Evolutionary conservation across 2,329 filamentous ascomycete species (phyloP), one percentile per base, ranked within the genome.

Genomic region (Colletotrichum tanaceti): DNA sequence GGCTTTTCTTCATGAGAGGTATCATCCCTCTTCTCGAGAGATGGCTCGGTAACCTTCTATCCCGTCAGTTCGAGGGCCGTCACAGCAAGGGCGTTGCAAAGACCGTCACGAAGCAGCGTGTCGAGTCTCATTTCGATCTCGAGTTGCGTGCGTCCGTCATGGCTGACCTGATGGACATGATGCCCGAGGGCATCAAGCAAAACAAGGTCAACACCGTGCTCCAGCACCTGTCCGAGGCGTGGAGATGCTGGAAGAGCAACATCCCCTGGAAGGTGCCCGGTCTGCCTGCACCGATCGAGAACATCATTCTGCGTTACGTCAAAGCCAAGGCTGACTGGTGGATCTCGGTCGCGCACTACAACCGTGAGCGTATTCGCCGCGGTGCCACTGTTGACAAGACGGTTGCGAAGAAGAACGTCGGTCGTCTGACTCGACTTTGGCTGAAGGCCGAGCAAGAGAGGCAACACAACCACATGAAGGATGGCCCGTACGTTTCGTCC

Each of bases 261-360:
- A 99, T 99, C 73, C 96, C 96, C 0, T 99, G 96, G 96, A 99
- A 99, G 83, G 96, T 99, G 3, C 96, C 96, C 59, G 97, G 96
- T 44, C 82, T 99, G 70, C 96, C 96, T 47, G 97, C 97, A 16
- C 95, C 96, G 0, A 98, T 99, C 71, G 96, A 99, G 81, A 99
- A 98, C 77, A 97, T 99, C 74, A 99, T 99, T 75, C 85, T 99
- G 71, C 92, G 96, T 75, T 99, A 99, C 75, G 97, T 99, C 74
- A 99, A 99, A 85, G 95, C 94, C 73, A 99, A 99, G 85, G 96
- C 96, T 20, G 96, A 99, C 79, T 99, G 96, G 97, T 99, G 96
- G 96, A 95, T 99, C 70, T 98, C 94, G 24, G 97, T 99, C 39
- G 96, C 96, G 13, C 96, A 99, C 78, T 99, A 99, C 84, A 99